phyloP scores from a whole-genome alignment of 495 filamentous ascomycete genomes.

The Chaetomium cochliodes region DNA sequence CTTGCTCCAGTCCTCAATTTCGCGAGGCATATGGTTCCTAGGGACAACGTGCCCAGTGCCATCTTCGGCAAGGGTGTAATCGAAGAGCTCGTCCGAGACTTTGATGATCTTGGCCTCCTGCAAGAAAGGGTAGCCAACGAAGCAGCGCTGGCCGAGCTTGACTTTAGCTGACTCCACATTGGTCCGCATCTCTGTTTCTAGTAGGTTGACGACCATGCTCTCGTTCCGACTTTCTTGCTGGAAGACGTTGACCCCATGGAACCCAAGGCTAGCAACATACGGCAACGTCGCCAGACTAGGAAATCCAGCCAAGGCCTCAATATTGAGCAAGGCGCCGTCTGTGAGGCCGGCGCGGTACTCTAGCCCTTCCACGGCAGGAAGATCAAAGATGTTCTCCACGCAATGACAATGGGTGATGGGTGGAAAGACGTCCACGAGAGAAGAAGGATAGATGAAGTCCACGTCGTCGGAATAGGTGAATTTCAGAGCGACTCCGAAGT shows the following conservation, averaged over 20 bases:
- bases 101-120: slow-evolving; percentile 86
- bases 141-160: slow-evolving; percentile 80
- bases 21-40: slow-evolving; percentile 69
- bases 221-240: slow-evolving; percentile 95
- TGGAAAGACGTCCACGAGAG: slow-evolving; percentile 86
- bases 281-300: slow-evolving; percentile 82
- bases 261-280: slow-evolving; percentile 73
- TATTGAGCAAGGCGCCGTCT: slow-evolving; percentile 80
- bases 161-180: slow-evolving; percentile 68
- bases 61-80: slow-evolving; percentile 65
- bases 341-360: slow-evolving; percentile 83
- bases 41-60: slow-evolving; percentile 61
- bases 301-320: slow-evolving; percentile 83
- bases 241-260: slow-evolving; percentile 95
- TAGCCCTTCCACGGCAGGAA: slow-evolving; percentile 87
- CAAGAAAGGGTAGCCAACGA: slow-evolving; percentile 93
- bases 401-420: slow-evolving; percentile 85
- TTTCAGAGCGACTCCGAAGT: slow-evolving; percentile 87
- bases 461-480: slow-evolving; percentile 79
- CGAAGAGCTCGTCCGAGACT: slow-evolving; percentile 92
- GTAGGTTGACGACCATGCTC: slow-evolving; percentile 87
- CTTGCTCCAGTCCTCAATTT: slow-evolving; percentile 78
- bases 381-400: slow-evolving; percentile 90
- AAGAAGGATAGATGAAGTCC: slow-evolving; percentile 79
- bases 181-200: slow-evolving; percentile 68